Base-by-base conservation (phyloP, 257 asterid species). In the Anisodus tanguticus region DNA sequence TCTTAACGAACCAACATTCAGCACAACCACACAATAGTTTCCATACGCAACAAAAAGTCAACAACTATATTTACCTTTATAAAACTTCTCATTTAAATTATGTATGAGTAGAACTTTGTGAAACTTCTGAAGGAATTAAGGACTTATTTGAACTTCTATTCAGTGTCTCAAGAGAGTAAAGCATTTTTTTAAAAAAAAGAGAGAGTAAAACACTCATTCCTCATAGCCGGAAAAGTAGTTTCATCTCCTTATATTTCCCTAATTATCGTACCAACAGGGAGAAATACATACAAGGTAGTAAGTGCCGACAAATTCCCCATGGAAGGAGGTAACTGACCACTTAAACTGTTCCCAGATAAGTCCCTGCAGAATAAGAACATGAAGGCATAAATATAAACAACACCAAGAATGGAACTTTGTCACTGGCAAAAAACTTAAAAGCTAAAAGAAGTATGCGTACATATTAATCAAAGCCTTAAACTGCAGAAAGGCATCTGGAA, bases 241-340 rank as follows among this genome's bases (percentile, higher is more conserved):
- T 77, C 47, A 71, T 43, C 26, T 71, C 22, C 39, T 15, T 39
- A 57, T 49, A 49, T 76, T 82, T 57, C 62, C 17, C 53, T 13
- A 58, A 55, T 19, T 39, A 12, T 22, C 39, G 68, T 76, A 8
- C 83, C 47, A 31, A 31, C 91, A 47, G 51, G 72, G 39, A 82
- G 41, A 85, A 85, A 68, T 83, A 87, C 99, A 92, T 88, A 96
- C 99, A 96, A 85, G 84, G 90, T 86, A 45, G 88, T 85, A 76
- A 96, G 93, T 84, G 94, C 85, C 9, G 92, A 81, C 91, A 94
- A 88, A 81, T 43, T 90, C 85, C 88, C 93, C 94, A 96, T 87
- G 37, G 99, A 96, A 87, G 95, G 85, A 83, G 99, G 99, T 85
- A 96, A 91, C 67, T 51, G 94, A 63, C 97, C 91, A 15, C 86